Base-by-base conservation (phyloP, 1,284 basidiomycete genomes). In the Amylostereum areolatum region DNA sequence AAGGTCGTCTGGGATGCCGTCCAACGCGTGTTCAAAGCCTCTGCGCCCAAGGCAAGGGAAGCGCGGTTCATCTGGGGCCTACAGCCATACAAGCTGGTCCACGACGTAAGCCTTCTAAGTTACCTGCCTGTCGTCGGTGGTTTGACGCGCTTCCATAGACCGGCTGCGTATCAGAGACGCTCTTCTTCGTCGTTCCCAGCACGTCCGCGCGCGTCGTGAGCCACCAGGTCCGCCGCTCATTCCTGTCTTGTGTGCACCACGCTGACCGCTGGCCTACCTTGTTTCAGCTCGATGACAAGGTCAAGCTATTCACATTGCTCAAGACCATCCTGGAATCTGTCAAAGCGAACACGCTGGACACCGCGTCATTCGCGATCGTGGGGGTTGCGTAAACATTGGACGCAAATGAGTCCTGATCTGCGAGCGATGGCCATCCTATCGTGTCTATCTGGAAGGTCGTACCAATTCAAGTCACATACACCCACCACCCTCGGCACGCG, bases 101-200 rank as follows among this genome's bases (percentile, higher is more conserved):
- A 57, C 46, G 24, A 69, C 41, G 41, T 43, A 43, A 24, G 18
- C 25, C 6, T 29, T 43, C 8, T 25, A 11, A 4, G 25, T 29
- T 43, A 7, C 25, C 27, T 24, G 8, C 24, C 11, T 24, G 8
- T 41, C 39, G 39, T 4, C 37, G 36, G 44, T 45, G 33, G 31
- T 27, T 7, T 28, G 18, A 35, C 25, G 7, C 30, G 11, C 25
- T 3, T 4, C 3, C 34, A 30, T 36, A 48, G 46, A 49, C 47
- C 45, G 0, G 31, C 18, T 18, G 24, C 11, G 50, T 59, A 18
- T 24, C 36, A 9, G 81, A 85, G 59, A 86, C 85, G 0, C 52
- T 86, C 0, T 76, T 89, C 59, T 88, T 78, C 55, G 78, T 80
- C 1, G 71, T 81, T 27, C 81, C 83, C 0, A 83, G 81, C 54